Evolutionary conservation across 352 stramenopile genomes (phyloP), one percentile per base, ranked within the genome.

Genomic region (Elongisporangium undulatum): DNA sequence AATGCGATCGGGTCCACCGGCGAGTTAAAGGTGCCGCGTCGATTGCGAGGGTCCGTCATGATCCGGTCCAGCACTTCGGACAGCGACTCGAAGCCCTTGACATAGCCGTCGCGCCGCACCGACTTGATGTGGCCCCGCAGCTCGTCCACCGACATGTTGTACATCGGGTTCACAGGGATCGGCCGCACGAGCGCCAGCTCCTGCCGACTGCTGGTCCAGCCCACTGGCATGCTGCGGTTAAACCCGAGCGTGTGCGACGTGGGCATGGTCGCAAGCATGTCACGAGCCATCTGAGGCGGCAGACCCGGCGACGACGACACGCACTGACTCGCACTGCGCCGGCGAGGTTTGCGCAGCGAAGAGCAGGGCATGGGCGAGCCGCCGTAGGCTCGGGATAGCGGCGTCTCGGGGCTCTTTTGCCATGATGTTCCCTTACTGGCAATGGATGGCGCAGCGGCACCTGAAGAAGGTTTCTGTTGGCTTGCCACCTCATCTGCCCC

Each of bases 11-110:
- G 80, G 56, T 95, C 82, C 34, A 95, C 86, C 9, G 86, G 85
- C 1, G 56, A 64, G 53, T 94, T 95, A 61, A 92, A 95, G 10
- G 89, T 68, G 19, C 78, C 80, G 34, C 83, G 71, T 17, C 73
- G 74, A 67, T 95, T 95, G 9, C 84, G 69, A 38, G 84, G 68
- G 57, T 94, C 73, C 1, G 55, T 66, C 77, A 95, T 92, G 29
- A 95, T 72, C 59, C 89, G 87, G 21, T 70, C 60, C 53, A 95
- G 64, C 51, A 92, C 79, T 54, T 90, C 77, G 12, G 59, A 64
- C 26, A 90, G 71, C 39, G 79, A 79, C 13, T 89, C 82, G 54
- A 89, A 90, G 68, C 64, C 82, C 26, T 77, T 77, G 39, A 87
- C 70, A 10, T 72, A 71, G 2, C 79, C 79, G 23, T 95, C 83